phyloP scores from a whole-genome alignment of 352 stramenopile species.

The Pythium sp. region DNA sequence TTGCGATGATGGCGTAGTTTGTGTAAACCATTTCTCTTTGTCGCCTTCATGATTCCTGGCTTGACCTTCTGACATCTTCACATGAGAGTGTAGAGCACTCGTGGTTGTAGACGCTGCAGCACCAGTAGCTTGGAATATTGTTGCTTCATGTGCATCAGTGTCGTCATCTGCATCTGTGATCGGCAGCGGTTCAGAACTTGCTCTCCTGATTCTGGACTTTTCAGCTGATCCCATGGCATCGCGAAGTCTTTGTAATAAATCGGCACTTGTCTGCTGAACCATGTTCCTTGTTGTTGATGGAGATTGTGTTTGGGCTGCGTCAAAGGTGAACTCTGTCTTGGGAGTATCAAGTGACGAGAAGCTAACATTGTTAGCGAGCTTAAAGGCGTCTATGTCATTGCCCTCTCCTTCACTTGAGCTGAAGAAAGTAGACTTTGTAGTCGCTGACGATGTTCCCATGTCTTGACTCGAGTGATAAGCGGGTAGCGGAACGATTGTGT shows the following conservation, averaged over 20 bases:
- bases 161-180: slow-evolving; percentile 15
- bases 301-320: neutral
- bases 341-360: neutral
- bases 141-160: neutral
- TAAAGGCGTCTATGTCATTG: neutral
- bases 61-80: neutral
- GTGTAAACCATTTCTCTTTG: neutral
- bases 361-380: neutral
- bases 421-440: neutral
- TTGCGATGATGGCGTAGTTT: neutral
- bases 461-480: neutral
- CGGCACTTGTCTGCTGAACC: slow-evolving; percentile 11
- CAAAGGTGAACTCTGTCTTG: neutral
- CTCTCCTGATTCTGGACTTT: neutral
- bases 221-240: slow-evolving; percentile 9
- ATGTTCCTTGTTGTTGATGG: slow-evolving; percentile 2
- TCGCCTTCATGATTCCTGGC: neutral
- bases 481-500: slow-evolving; percentile 18
- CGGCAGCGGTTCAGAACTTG: slow-evolving; percentile 16
- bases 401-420: neutral
- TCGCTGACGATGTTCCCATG: neutral
- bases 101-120: neutral
- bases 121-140: neutral
- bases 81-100: neutral
- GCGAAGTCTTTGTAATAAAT: slow-evolving; percentile 12